Evolutionary conservation across 176 grass and related monocot species (phyloP).

Genomic region (Avena sativa): DNA sequence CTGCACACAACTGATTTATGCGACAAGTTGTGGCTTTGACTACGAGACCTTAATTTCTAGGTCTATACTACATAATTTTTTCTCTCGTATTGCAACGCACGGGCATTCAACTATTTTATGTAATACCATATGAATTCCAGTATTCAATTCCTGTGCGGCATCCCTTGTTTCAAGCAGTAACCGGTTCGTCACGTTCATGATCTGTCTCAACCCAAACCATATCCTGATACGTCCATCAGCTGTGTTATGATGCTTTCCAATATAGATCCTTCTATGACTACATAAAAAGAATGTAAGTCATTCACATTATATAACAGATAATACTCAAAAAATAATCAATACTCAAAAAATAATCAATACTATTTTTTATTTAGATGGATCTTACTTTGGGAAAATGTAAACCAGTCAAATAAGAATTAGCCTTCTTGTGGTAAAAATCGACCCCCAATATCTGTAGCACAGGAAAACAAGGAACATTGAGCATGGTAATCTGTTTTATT

Average conservation of each 20-base stretch:
- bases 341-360: constrained; percentile 12
- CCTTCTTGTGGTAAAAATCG: constrained; percentile 3
- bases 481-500: not conserved
- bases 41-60: too few relatives aligned
- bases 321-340: not conserved
- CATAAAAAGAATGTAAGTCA: constrained; percentile 25
- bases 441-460: constrained; percentile 8
- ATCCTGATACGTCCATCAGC: constrained; percentile 86
- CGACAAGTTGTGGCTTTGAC: too few relatives aligned
- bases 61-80: too few relatives aligned
- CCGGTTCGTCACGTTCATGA: constrained; percentile 86
- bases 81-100: too few relatives aligned
- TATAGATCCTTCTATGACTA: constrained; percentile 89
- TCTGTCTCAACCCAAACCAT: constrained; percentile 98
- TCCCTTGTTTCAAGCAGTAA: constrained; percentile 92
- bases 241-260: constrained; percentile 79
- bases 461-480: constrained; percentile 4
- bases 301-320: constrained; percentile 10
- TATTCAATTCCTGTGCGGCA: constrained; percentile 74
- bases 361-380: too few relatives aligned
- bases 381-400: not conserved
- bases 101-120: not conserved
- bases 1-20: too few relatives aligned
- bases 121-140: constrained; percentile 96
- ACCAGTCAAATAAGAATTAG: constrained; percentile 26